Percentiles rank a stretch among this genome's conserved stretches.
phyloP scores from a whole-genome alignment of 1,284 basidiomycete species.

The Ganoderma lingzhi region DNA sequence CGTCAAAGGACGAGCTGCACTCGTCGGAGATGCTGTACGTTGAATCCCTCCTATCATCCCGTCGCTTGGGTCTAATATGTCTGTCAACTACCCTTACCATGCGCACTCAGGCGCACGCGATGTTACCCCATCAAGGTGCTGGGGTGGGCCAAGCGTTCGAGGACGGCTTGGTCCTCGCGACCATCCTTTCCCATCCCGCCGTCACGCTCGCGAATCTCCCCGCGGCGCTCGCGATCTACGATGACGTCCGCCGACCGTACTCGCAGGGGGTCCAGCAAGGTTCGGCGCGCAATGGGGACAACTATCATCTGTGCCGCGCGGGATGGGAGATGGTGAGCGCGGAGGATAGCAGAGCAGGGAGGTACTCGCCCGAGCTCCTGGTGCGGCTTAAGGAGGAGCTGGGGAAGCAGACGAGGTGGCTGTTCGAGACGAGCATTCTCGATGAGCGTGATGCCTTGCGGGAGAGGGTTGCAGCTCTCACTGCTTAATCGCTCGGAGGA shows the following conservation, averaged over 20 bases:
- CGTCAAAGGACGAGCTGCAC: slow-evolving; percentile 34
- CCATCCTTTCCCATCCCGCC: slow-evolving; percentile 41
- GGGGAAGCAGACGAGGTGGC: neutral
- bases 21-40: slow-evolving; percentile 44
- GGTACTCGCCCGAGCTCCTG: slow-evolving; percentile 11
- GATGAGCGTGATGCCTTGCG: neutral
- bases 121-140: slow-evolving; percentile 47
- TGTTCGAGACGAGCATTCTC: slow-evolving; percentile 25
- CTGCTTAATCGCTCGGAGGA: neutral
- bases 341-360: slow-evolving; percentile 16
- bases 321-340: slow-evolving; percentile 12
- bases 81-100: no score
- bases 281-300: slow-evolving; percentile 14
- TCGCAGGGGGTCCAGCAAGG: slow-evolving; percentile 20
- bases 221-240: slow-evolving; percentile 44
- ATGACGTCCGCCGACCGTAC: slow-evolving; percentile 42
- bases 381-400: neutral
- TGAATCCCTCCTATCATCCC: slow-evolving; percentile 36
- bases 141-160: slow-evolving; percentile 51
- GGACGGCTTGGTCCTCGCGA: slow-evolving; percentile 36
- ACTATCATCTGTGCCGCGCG: neutral
- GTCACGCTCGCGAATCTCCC: slow-evolving; percentile 38
- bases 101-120: slow-evolving; percentile 21
- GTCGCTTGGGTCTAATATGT: slow-evolving; percentile 19
- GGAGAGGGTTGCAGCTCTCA: neutral